Percentiles rank a stretch among this genome's conserved stretches.
phyloP scores from a whole-genome alignment of 371 early-diverging fungal genomes.

The Blakeslea trispora region DNA sequence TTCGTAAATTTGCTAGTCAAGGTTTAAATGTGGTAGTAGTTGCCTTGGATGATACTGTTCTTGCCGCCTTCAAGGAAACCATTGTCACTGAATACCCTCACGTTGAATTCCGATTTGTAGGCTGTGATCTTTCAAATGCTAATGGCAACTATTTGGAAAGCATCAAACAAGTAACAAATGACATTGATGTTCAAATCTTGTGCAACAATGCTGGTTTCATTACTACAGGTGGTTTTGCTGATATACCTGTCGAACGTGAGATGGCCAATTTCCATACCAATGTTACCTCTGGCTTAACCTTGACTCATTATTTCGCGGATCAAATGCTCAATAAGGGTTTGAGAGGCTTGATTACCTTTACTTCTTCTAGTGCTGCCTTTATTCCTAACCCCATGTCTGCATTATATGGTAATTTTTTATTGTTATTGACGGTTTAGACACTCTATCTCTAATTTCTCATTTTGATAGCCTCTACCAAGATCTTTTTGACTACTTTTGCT shows the following conservation, averaged over 20 bases:
- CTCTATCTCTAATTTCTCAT: too few species aligned
- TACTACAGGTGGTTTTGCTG: conserved; percentile 56
- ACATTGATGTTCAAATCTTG: conserved; percentile 55
- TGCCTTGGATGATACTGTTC: conserved; percentile 54
- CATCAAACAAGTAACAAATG: conserved; percentile 46
- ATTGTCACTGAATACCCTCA: conserved; percentile 49
- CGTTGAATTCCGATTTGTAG: conserved; percentile 54
- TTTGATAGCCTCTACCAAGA: conserved; percentile 53
- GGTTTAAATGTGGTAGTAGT: conserved; percentile 61
- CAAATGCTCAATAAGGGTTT: conserved; percentile 45
- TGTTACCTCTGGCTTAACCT: conserved; percentile 48
- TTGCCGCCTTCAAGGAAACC: conserved; percentile 40
- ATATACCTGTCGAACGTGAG: conserved; percentile 39
- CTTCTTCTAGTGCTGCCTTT: conserved; percentile 62
- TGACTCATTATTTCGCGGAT: conserved; percentile 59
- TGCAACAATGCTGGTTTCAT: conserved; percentile 73
- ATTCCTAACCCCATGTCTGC: conserved; percentile 62
- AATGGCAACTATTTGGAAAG: conserved; percentile 46
- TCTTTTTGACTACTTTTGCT: conserved; percentile 62
- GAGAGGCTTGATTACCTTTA: conserved; percentile 56
- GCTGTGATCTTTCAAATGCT: conserved; percentile 52
- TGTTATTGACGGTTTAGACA: too few species aligned
- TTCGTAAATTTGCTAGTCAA: conserved; percentile 55
- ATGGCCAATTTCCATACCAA: conserved; percentile 61
- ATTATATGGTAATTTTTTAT: conserved; percentile 47